These are phyloP conservation scores for Pyrenophora seminiperda DNA, from an alignment of 2,329 filamentous ascomycete genomes.

Conservation along the genomic window DNA sequence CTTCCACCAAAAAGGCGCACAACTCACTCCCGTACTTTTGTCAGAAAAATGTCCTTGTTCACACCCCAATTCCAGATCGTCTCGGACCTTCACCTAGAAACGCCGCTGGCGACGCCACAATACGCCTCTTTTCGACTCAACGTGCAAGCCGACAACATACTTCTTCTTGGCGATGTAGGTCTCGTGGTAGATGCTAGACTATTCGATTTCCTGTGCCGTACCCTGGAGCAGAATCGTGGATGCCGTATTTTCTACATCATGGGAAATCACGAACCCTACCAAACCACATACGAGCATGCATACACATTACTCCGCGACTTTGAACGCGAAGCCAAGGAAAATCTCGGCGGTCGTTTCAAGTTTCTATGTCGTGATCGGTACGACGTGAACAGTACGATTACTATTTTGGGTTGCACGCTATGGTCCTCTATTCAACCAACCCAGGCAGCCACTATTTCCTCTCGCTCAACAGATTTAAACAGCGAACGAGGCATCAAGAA, in stretches of 20 bases:
- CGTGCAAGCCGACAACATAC: slow-evolving; percentile 13
- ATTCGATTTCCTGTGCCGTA: slow-evolving; percentile 18
- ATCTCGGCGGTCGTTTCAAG: slow-evolving; percentile 18
- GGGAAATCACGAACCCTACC: slow-evolving; percentile 29
- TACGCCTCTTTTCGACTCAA: slow-evolving; percentile 18
- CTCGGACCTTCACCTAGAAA: slow-evolving; percentile 32
- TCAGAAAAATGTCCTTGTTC: slow-evolving; percentile 10
- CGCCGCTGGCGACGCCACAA: slow-evolving; percentile 8
- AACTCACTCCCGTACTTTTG: too few relatives aligned
- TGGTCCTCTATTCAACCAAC: slow-evolving; percentile 13
- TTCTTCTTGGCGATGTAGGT: slow-evolving; percentile 28
- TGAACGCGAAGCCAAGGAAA: slow-evolving; percentile 10
- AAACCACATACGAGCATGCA: slow-evolving; percentile 5
- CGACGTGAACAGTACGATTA: slow-evolving; percentile 19
- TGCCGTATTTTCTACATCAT: slow-evolving; percentile 24
- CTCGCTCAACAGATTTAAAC: slow-evolving; percentile 27
- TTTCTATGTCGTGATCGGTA: slow-evolving; percentile 22
- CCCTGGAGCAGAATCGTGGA: slow-evolving; percentile 7
- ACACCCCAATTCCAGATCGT: slow-evolving; percentile 25
- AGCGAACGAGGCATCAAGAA: slow-evolving; percentile 23
- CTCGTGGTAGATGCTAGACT: slow-evolving; percentile 14
- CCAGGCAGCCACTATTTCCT: slow-evolving; percentile 4
- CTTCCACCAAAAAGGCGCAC: too few relatives aligned
- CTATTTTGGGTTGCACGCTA: slow-evolving; percentile 29
- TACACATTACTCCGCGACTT: slow-evolving; percentile 12